These are phyloP conservation scores for Didymella keratinophila DNA, from an alignment of 2,329 filamentous ascomycete species.

Conservation along the genomic window DNA sequence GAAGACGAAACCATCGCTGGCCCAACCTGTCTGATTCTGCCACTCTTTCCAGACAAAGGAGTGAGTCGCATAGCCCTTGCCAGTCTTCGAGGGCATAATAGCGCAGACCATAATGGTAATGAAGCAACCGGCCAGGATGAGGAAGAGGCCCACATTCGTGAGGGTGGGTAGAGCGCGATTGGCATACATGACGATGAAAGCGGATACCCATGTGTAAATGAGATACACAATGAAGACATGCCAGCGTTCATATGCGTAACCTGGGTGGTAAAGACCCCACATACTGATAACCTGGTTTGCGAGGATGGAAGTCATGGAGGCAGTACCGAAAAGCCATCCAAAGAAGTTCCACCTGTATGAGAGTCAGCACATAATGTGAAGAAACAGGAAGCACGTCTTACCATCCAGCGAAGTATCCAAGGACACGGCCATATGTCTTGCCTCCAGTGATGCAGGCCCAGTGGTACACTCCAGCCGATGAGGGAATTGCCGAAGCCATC, in stretches of 20 bases:
- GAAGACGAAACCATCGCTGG: slow-evolving; percentile 68
- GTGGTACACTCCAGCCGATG: slow-evolving; percentile 59
- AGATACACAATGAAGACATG: slow-evolving; percentile 61
- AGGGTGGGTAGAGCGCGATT: slow-evolving; percentile 63
- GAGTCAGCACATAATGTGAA: slow-evolving; percentile 1
- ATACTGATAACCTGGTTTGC: slow-evolving; percentile 58
- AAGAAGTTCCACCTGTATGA: slow-evolving; percentile 58
- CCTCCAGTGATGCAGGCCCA: slow-evolving; percentile 62
- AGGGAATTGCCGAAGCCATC: slow-evolving; percentile 56
- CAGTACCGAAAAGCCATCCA: slow-evolving; percentile 59
- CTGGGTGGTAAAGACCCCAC: slow-evolving; percentile 59
- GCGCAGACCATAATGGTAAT: slow-evolving; percentile 64
- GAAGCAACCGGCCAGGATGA: slow-evolving; percentile 62
- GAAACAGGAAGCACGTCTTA: slow-evolving; percentile 18
- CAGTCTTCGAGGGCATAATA: slow-evolving; percentile 60
- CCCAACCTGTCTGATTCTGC: slow-evolving; percentile 57
- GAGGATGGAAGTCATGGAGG: slow-evolving; percentile 54
- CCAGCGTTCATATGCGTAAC: slow-evolving; percentile 57
- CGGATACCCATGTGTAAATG: slow-evolving; percentile 57
- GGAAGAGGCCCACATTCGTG: slow-evolving; percentile 63
- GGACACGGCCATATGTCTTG: slow-evolving; percentile 54
- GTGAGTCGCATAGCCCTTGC: slow-evolving; percentile 52
- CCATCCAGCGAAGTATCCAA: slow-evolving; percentile 61
- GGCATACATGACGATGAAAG: slow-evolving; percentile 60
- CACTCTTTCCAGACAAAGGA: slow-evolving; percentile 58